Base-by-base conservation (phyloP, 495 filamentous ascomycete species). In the Penicillium mononematosum region DNA sequence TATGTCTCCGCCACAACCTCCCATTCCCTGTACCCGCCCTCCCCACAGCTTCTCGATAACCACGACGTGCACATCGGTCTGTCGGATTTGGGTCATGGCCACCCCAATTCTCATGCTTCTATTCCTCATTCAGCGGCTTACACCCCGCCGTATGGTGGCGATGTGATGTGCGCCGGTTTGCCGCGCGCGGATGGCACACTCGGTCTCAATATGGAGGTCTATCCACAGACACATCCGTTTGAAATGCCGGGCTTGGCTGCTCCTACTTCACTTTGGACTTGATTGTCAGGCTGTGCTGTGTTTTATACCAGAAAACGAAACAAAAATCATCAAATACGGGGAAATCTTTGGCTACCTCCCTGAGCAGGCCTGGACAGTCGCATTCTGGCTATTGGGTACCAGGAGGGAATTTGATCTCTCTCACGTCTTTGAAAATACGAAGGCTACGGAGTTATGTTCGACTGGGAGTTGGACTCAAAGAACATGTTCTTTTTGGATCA, bases 31-130 rank as follows among this genome's bases (percentile, higher is more conserved):
- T 77, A 76, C 46, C 69, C 74, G 1, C 65, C 68, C 2, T 75
- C 75, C 4, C 71, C 75, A 5, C 68, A 67, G 25, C 71, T 72
- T 17, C 69, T 75, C 25, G 75, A 78, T 45, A 58, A 59, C 32
- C 66, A 70, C 6, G 70, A 75, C 34, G 44, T 55, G 1, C 62
- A 62, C 4, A 43, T 63, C 1, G 64, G 68, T 14, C 45, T 73
- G 0, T 70, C 72, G 4, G 69, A 74, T 34, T 61, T 70, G 31
- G 61, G 64, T n/a, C 50, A 52, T 32, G 9, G n/a, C 2, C 38
- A 53, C 10, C 1, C 22, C 36, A 65, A 74, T 42, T 11, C 43
- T 17, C 34, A 27, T 14, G 48, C 58, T n/a, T 63, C 68, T 0
- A 61, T 75, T 11, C 64, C 71, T 11, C 63, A 66, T 27, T 69